Conservation (phyloP, 2,329 filamentous ascomycete genomes). For the Penicillium sp. region DNA sequence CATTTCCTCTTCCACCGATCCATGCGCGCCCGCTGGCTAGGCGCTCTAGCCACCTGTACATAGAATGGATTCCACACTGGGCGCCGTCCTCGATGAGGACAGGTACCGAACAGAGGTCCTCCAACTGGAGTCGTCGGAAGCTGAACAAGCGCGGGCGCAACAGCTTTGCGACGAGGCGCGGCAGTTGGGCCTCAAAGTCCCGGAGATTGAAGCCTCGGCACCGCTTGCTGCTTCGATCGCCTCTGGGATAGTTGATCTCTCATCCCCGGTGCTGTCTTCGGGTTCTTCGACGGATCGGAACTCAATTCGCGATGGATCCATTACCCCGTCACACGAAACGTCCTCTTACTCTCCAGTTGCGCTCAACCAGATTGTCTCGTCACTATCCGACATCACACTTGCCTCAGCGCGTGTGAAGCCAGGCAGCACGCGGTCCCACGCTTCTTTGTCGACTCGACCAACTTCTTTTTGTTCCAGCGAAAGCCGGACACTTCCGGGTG, state of each 20-base stretch:
- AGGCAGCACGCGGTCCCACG: conserved; percentile 37
- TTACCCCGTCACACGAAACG: conserved; percentile 24
- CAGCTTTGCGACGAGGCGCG: conserved; percentile 38
- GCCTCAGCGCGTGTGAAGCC: conserved; percentile 29
- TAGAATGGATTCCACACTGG: conserved; percentile 25
- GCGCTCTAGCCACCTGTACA: conserved; percentile 18
- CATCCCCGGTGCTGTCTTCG: conserved; percentile 33
- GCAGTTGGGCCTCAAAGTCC: conserved; percentile 36
- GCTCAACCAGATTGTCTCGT: conserved; percentile 31
- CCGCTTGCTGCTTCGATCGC: conserved; percentile 38
- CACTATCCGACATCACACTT: conserved; percentile 34
- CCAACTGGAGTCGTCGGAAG: conserved; percentile 30
- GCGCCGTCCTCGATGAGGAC: conserved; percentile 32
- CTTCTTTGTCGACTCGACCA: conserved; percentile 40
- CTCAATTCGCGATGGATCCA: conserved; percentile 29
- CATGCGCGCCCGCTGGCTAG: conserved; percentile 25
- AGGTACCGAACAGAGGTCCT: conserved; percentile 41
- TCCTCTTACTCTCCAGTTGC: conserved; percentile 13
- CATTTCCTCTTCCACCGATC: conserved; percentile 3
- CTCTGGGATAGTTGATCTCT: conserved; percentile 35
- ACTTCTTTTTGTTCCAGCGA: conserved; percentile 40
- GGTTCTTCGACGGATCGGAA: conserved; percentile 34
- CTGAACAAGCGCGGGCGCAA: conserved; percentile 40
- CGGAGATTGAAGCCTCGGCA: conserved; percentile 31
- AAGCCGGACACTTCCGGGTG: conserved; percentile 21